Evolutionary conservation across 805 yeast species (phyloP).

Genomic region (Monosporozyma aerobia): DNA sequence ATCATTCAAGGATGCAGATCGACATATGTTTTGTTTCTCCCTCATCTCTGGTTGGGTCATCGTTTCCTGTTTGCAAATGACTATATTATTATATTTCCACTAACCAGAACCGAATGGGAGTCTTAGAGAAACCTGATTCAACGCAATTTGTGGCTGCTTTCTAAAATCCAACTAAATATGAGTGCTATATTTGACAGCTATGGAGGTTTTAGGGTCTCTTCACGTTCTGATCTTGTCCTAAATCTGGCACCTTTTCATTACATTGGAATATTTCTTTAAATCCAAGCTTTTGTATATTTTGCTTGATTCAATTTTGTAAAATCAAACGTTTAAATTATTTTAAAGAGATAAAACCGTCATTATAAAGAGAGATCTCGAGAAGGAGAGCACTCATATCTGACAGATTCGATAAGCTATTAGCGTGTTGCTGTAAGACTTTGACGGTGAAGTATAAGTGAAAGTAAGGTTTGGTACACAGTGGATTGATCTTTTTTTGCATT

Average conservation of each 20-base stretch:
- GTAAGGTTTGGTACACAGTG: not conserved
- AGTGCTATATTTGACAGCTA: not conserved
- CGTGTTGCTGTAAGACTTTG: not conserved
- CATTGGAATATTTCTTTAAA: not conserved
- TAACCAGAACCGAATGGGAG: not conserved
- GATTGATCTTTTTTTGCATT: not conserved
- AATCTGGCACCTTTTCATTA: not conserved
- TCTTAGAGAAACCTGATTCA: not conserved
- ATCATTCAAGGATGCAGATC: conserved; percentile 1
- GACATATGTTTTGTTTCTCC: not conserved
- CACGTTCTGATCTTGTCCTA: not conserved
- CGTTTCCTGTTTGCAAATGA: not conserved
- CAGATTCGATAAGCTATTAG: not conserved
- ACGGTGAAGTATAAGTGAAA: too few relatives aligned
- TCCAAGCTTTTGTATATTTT: not conserved
- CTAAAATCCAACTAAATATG: not conserved
- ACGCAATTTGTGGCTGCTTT: not conserved
- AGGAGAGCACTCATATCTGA: not conserved
- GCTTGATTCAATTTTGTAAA: not conserved
- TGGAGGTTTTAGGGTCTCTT: not conserved
- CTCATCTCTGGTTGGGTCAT: not conserved
- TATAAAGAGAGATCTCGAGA: not conserved
- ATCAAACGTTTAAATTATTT: not conserved
- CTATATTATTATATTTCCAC: not conserved
- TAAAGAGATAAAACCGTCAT: not conserved